Evolutionary conservation across 1,139 yeast species (phyloP), one percentile per base, ranked within the genome.

Genomic region (Zygoascus meyerae): DNA sequence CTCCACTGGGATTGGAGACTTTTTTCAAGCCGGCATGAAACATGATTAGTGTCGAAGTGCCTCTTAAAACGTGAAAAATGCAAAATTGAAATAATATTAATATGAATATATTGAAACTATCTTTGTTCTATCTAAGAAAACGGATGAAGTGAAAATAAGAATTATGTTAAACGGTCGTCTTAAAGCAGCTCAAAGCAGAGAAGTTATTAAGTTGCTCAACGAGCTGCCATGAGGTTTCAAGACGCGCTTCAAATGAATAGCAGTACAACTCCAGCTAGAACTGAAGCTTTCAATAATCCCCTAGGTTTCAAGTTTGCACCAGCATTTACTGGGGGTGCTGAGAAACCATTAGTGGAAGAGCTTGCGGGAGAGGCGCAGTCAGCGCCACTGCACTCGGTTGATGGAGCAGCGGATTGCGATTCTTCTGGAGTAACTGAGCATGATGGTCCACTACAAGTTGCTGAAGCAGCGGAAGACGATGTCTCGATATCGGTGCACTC

Each of bases 361-460:
- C 33, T 12, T 31, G 26, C 8, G 3, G 36, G 11, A 30, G 15
- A 18, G 1, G 55, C 51, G 11, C 44, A 38, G 44, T 28, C 40
- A 2, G 45, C 49, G 48, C 33, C 46, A 42, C 6, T 48, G 44
- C 30, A 48, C 38, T 44, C 7, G 10, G 43, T 15, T 8, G 29
- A 10, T 10, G 38, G 28, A 16, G 11, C 18, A 34, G 38, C 28
- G 5, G 28, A n/a, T 44, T 44, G 21, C 51, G 41, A 32, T 50
- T 47, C 18, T 41, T 44, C 33, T 38, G 29, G 36, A 45, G 37
- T 43, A 42, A 31, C 32, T 42, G 50, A 3, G 48, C 40, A 45
- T 47, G 37, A 15, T 16, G 31, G 40, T 17, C 40, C 34, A 16
- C 18, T 21, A 6, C 52, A 30, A n/a, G 34, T 16, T 26, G 8